Conservation (phyloP, 345 rosid species). For the Zanthoxylum bungeanum region DNA sequence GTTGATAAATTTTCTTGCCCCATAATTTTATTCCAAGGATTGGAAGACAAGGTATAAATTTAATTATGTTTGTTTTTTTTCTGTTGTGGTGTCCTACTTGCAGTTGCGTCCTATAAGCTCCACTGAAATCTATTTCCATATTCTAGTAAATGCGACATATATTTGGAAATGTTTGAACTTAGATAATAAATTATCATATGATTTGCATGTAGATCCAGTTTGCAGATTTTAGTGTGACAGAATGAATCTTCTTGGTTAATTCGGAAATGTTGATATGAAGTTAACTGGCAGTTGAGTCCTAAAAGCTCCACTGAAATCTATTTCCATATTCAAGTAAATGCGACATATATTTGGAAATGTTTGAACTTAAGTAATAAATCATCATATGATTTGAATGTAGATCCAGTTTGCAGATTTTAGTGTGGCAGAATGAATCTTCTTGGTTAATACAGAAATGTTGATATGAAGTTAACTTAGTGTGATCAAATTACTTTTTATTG, state of each 20-base stretch:
- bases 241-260: background rate
- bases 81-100: background rate
- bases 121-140: background rate
- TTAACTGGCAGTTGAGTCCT: background rate
- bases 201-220: background rate
- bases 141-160: background rate
- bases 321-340: background rate
- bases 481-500: background rate
- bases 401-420: background rate
- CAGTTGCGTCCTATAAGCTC: background rate
- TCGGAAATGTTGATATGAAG: background rate
- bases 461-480: background rate
- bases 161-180: background rate
- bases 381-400: background rate
- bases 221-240: background rate
- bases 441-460: background rate
- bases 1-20: constrained; percentile 91
- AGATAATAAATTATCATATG: background rate
- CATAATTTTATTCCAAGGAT: constrained; percentile 86
- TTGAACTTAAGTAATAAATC: background rate
- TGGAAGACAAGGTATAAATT: constrained; percentile 80
- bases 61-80: background rate
- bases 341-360: background rate
- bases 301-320: background rate
- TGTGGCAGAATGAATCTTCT: background rate